Evolutionary conservation across 139 green algal species (phyloP), one percentile per base, ranked within the genome.

Genomic region (Chara braunii): DNA sequence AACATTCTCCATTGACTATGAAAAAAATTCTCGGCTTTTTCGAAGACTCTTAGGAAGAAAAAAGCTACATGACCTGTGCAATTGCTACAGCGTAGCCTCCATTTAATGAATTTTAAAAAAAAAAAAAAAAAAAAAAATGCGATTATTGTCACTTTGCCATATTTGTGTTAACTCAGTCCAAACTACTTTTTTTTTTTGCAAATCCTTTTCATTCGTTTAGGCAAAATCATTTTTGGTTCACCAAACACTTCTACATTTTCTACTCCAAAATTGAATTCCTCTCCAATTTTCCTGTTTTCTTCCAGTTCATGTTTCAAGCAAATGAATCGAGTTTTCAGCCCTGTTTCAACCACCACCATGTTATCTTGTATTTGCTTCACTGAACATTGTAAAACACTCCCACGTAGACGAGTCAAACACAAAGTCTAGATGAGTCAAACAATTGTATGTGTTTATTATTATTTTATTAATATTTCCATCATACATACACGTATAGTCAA

Each of bases 71-170:
- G 59, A 58, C 59, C 44, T 43, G n/a, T n/a, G 59, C 59, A 60
- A 60, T 64, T 12, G 54, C 42, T 64, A 64, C 54, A 48, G 54
- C 42, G 32, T 68, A 68, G 30, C 59, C 59, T 60, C 59, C 44
- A 68, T 68, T 68, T 43, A 68, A 43, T 30, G 59, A 64, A 66
- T 68, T 68, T n/a, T 64, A 64, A 35, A 58, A 51, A 66, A 64
- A 68, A 68, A 64, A 35, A 58, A 51, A 66, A 64, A 68, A 9
- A 26, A 43, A 23, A 43, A 64, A 26, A 60, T 64, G 60, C 59
- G 40, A 26, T 68, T 68, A 64, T 58, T 14, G n/a, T 58, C 23
- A 68, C 42, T 60, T 44, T 3, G 42, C 59, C 59, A 68, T 65
- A 68, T 30, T 37, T 68, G 58, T 35, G 59, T 68, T 28, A 68